phyloP scores from a whole-genome alignment of 164 flowering plant species.

The Stephania cephalantha region DNA sequence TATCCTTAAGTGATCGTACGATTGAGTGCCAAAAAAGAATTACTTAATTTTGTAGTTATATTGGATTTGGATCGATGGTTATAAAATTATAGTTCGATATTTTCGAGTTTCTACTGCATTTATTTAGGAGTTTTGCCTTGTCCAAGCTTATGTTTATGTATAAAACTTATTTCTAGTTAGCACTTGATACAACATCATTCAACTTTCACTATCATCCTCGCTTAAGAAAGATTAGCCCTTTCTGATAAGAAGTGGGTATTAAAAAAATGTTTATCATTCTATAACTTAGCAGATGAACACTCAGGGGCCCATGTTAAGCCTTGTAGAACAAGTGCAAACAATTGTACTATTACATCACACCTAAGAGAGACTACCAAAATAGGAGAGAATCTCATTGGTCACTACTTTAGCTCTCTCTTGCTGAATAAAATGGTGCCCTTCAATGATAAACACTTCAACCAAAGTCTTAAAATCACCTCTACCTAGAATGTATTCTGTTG shows the following conservation, averaged over 20 bases:
- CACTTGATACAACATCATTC: neutral
- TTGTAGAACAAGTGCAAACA: neutral
- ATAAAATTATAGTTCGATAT: neutral
- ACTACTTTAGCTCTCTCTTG: slow-evolving; percentile 22
- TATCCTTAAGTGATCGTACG: no score
- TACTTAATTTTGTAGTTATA: no score
- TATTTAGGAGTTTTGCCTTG: no score
- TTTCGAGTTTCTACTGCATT: neutral
- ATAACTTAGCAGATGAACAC: neutral
- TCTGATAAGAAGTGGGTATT: neutral
- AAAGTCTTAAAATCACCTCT: slow-evolving; percentile 10
- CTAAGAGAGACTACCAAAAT: slow-evolving; percentile 8
- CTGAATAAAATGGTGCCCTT: slow-evolving; percentile 25
- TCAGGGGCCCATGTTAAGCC: neutral
- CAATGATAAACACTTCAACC: slow-evolving; percentile 21
- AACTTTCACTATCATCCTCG: no score
- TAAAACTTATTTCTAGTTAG: no score
- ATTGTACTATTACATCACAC: neutral
- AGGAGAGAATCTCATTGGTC: slow-evolving; percentile 21
- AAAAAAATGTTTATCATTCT: neutral
- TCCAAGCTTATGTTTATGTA: no score
- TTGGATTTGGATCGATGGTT: no score
- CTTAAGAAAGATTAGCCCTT: neutral
- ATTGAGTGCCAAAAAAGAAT: no score
- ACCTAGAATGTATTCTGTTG: slow-evolving; percentile 18